Percentiles rank a stretch among this genome's conserved stretches.
These are phyloP conservation scores for Eutrema yunnanense DNA, from an alignment of 345 rosid species.

Conservation along the genomic window DNA sequence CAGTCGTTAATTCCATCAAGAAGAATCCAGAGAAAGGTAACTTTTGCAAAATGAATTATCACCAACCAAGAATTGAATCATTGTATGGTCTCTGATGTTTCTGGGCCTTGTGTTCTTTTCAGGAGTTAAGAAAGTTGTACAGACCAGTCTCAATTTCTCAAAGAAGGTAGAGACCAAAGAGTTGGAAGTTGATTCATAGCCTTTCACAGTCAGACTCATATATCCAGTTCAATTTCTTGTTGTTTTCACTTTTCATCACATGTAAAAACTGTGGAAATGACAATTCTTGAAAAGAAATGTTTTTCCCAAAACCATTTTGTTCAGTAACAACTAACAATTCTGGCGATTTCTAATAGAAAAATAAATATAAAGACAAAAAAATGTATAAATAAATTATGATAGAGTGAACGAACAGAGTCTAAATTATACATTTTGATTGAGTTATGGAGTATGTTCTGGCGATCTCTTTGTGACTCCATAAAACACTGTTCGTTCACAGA, in stretches of 20 bases:
- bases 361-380: background rate
- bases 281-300: background rate
- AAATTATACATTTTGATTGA: too few relatives aligned
- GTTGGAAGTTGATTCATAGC: constrained; percentile 36
- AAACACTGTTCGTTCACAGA: too few relatives aligned
- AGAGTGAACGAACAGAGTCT: too few relatives aligned
- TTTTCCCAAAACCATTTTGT: background rate
- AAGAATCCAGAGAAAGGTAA: constrained; percentile 43
- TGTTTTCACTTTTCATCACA: constrained; percentile 1
- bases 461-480: too few relatives aligned
- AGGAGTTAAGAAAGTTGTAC: constrained; percentile 61
- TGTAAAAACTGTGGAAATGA: background rate
- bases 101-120: constrained; percentile 2
- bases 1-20: constrained; percentile 51
- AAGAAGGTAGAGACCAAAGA: constrained; percentile 39
- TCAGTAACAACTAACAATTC: background rate
- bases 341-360: background rate
- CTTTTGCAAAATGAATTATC: background rate
- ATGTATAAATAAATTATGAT: background rate
- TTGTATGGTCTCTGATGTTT: background rate
- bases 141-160: constrained; percentile 49
- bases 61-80: background rate
- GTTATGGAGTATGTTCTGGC: too few relatives aligned
- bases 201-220: background rate
- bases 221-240: background rate